Evolutionary conservation across 2,329 filamentous ascomycete genomes (phyloP), one percentile per base, ranked within the genome.

Genomic region (Monosporascus sp.): DNA sequence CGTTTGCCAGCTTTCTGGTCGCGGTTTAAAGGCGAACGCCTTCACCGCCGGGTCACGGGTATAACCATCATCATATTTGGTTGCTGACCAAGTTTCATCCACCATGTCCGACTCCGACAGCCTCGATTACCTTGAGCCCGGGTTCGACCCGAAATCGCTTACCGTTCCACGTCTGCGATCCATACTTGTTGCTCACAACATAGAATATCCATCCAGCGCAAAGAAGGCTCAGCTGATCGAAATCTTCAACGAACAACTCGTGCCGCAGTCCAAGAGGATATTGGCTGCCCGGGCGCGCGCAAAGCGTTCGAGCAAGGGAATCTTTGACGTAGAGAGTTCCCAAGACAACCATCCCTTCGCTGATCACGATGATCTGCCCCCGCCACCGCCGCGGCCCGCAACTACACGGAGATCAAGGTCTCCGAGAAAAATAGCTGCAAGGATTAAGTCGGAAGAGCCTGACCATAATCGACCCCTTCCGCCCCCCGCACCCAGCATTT

Each of bases 181-280:
- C 48, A 95, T 97, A 60, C 84, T 99, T 54, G 89, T 97, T 65
- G 88, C 85, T 60, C 90, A 99, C 74, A 88, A 91, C 68, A 78
- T 97, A 65, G 75, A 84, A 38, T 97, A 96, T 68, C 87, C 92
- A 5, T 86, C 90, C 0, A 92, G 86, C 5, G 91, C 94, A 14
- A 99, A 97, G 75, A 99, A 99, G 75, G 76, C 84, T 0, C 87
- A 96, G 66, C 84, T 99, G 22, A 79, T 99, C 55, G 85, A 88
- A 7, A 84, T 97, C 47, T 91, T 99, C 72, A 85, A 87, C 66
- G 78, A 88, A 35, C 77, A 94, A 58, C 81, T 99, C 28, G 74
- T 89, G 5, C 88, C 93, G 0, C 87, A 93, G 63, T 87, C 90
- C 2, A 82, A 82, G 60, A 89, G 87, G 70, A 81, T 97, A 24